Evolutionary conservation across 306 rosid genomes (phyloP).

Genomic region (Malus sylvestris): DNA sequence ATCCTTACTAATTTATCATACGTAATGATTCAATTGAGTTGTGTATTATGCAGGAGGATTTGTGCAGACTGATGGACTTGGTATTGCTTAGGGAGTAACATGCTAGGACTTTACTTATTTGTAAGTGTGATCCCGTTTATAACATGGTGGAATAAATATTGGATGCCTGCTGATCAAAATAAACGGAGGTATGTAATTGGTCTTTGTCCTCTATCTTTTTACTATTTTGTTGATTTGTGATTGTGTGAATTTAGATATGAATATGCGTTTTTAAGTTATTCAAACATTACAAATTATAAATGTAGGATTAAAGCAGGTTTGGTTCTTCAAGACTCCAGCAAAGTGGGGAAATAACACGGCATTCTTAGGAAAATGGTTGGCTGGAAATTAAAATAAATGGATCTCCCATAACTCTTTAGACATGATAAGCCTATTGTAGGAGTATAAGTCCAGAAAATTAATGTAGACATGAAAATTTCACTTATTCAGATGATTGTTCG

Average conservation of each 20-base stretch:
- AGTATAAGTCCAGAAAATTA: background rate
- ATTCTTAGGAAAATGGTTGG: background rate
- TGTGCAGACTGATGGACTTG: too few relatives aligned
- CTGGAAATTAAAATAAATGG: background rate
- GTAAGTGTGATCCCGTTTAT: conserved; percentile 78
- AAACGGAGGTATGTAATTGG: conserved; percentile 44
- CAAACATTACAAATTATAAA: too few relatives aligned
- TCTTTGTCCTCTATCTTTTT: too few relatives aligned
- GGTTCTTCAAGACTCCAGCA: too few relatives aligned
- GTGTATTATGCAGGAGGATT: too few relatives aligned
- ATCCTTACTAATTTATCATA: too few relatives aligned
- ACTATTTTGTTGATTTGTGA: too few relatives aligned
- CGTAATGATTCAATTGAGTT: too few relatives aligned
- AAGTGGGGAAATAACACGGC: background rate
- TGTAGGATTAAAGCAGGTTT: too few relatives aligned
- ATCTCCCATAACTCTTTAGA: background rate
- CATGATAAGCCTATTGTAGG: background rate
- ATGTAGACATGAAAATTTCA: background rate
- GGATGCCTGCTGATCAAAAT: conserved; percentile 63
- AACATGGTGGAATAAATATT: conserved; percentile 79
- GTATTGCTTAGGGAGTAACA: too few relatives aligned
- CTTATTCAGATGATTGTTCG: background rate
- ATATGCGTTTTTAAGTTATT: too few relatives aligned
- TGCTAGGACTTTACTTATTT: background rate
- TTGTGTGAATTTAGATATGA: too few relatives aligned